A percentile compares a stretch with the other conserved stretches of the same genome.
Evolutionary conservation across 371 early-diverging fungal genomes (phyloP).

Genomic region (Mucor velutinosus): DNA sequence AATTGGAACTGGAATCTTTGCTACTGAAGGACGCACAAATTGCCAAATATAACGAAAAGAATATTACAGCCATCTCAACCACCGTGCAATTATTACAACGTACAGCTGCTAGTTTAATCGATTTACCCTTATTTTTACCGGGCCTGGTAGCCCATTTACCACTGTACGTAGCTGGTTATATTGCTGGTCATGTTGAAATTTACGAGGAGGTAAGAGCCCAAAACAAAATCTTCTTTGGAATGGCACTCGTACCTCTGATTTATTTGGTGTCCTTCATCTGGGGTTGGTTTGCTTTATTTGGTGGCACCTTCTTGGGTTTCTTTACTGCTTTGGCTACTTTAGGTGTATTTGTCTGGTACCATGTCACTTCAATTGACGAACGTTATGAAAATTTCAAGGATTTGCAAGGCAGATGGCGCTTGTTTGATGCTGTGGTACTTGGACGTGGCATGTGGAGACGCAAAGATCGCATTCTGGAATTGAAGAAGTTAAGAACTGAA

Average conservation of each 20-base stretch:
- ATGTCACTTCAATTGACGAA: conserved; percentile 49
- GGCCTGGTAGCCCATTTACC: conserved; percentile 58
- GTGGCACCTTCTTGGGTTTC: conserved; percentile 47
- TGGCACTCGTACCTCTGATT: conserved; percentile 44
- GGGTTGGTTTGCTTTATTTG: conserved; percentile 47
- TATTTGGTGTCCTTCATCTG: conserved; percentile 45
- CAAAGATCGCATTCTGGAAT: conserved; percentile 42
- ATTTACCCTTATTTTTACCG: conserved; percentile 57
- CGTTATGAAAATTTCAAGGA: conserved; percentile 53
- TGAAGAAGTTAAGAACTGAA: conserved; percentile 39
- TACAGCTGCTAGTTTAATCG: conserved; percentile 42
- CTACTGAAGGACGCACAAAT: conserved; percentile 46
- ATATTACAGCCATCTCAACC: conserved; percentile 44
- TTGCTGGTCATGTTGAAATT: conserved; percentile 50
- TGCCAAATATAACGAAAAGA: conserved; percentile 50
- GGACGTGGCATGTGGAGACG: conserved; percentile 53
- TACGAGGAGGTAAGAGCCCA: conserved; percentile 63
- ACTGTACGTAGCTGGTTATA: conserved; percentile 53
- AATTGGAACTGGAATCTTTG: conserved; percentile 40
- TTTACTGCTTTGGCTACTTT: conserved; percentile 41
- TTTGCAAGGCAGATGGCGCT: conserved; percentile 48
- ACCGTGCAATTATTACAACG: conserved; percentile 41
- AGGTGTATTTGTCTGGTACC: conserved; percentile 51
- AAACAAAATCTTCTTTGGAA: conserved; percentile 53
- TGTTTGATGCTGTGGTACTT: conserved; percentile 54